These are phyloP conservation scores for Phyllosticta capitalensis DNA, from an alignment of 2,329 filamentous ascomycete species.

Conservation along the genomic window DNA sequence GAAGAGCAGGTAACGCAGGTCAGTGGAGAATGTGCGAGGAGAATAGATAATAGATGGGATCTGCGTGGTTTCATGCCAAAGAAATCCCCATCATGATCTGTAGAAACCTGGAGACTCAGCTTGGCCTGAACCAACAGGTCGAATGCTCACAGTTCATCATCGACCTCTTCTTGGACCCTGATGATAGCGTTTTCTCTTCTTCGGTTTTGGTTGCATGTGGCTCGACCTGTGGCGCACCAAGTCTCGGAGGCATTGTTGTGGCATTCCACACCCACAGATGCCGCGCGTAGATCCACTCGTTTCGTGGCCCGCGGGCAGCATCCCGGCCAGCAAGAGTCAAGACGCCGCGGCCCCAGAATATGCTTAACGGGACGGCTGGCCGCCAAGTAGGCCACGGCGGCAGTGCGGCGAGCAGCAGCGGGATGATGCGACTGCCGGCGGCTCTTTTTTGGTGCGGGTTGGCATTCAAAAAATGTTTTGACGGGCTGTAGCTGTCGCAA, in stretches of 20 bases:
- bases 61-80: neutral
- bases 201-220: too few species aligned
- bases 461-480: too few species aligned
- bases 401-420: neutral
- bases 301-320: neutral
- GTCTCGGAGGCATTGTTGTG: neutral
- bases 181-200: too few species aligned
- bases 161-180: too few species aligned
- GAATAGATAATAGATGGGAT: neutral
- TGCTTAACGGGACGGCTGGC: neutral
- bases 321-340: neutral
- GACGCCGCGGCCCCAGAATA: neutral
- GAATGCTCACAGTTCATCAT: too few species aligned
- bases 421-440: neutral
- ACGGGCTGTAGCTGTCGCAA: too few species aligned
- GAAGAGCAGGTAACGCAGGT: slow-evolving; percentile 1
- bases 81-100: too few species aligned
- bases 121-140: too few species aligned
- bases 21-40: neutral
- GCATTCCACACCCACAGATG: neutral
- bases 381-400: neutral
- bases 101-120: too few species aligned
- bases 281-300: neutral
- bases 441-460: neutral
- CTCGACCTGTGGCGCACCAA: too few species aligned